Evolutionary conservation across 2,329 filamentous ascomycete genomes (phyloP).

Genomic region (Coniochaeta prunicola): DNA sequence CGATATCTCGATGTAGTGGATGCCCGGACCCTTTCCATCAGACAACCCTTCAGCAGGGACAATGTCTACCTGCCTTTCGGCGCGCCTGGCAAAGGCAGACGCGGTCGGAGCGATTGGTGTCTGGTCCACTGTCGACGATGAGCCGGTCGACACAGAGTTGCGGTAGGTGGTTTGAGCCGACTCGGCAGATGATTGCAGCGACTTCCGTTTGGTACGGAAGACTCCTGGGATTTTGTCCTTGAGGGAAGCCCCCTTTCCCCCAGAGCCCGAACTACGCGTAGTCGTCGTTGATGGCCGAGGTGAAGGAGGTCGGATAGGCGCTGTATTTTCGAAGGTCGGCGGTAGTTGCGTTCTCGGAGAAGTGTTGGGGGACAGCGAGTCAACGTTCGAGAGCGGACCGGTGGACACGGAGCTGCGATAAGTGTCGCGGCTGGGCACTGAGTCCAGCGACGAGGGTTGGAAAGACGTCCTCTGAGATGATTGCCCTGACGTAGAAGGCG

Average conservation of each 20-base stretch:
- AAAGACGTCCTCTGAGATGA: conserved; percentile 3
- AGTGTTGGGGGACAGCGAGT: not conserved
- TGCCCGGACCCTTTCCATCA: not conserved
- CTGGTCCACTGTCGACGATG: not conserved
- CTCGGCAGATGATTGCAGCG: not conserved
- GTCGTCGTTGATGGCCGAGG: not conserved
- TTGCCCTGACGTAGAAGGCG: not conserved
- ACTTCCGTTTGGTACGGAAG: not conserved
- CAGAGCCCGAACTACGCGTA: not conserved
- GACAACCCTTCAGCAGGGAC: conserved; percentile 1
- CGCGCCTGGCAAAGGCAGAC: not conserved
- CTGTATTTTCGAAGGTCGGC: not conserved
- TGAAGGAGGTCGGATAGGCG: not conserved
- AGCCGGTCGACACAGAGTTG: not conserved
- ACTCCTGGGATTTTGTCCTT: conserved; percentile 1
- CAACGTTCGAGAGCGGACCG: not conserved
- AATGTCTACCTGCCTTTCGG: conserved; percentile 1
- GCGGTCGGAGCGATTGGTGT: not conserved
- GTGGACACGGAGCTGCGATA: conserved; percentile 2
- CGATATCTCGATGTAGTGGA: conserved; percentile 3
- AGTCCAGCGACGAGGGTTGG: conserved; percentile 2
- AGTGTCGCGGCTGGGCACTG: not conserved
- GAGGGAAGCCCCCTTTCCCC: not conserved
- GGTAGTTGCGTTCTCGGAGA: not conserved
- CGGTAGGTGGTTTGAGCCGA: not conserved